These are phyloP conservation scores for Penicillium verrucosum DNA, from an alignment of 2,329 filamentous ascomycete species.

Conservation along the genomic window DNA sequence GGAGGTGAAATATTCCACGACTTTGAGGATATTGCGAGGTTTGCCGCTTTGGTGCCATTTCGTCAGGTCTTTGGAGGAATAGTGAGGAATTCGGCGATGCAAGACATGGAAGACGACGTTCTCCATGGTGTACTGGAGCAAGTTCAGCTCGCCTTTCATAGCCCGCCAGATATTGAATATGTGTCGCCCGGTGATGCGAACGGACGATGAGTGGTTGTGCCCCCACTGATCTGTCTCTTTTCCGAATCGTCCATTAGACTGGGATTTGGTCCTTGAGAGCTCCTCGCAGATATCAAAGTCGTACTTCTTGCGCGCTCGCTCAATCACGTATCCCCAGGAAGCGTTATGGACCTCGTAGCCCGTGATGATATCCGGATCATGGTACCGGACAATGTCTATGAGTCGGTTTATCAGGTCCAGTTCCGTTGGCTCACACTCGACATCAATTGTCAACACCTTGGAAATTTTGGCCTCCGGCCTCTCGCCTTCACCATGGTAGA, in stretches of 20 bases:
- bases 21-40: constrained; percentile 66
- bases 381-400: constrained; percentile 75
- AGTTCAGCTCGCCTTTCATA: constrained; percentile 86
- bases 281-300: constrained; percentile 90
- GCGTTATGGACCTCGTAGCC: constrained; percentile 91
- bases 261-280: constrained; percentile 80
- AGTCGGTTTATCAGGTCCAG: constrained; percentile 81
- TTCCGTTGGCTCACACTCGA: constrained; percentile 74
- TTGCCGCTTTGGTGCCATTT: constrained; percentile 72
- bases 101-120: constrained; percentile 91
- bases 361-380: constrained; percentile 89
- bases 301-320: constrained; percentile 79
- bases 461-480: constrained; percentile 59
- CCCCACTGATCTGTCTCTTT: constrained; percentile 89
- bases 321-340: constrained; percentile 95
- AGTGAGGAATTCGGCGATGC: constrained; percentile 83
- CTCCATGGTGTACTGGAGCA: constrained; percentile 94
- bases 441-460: constrained; percentile 59
- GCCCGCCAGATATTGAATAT: constrained; percentile 97
- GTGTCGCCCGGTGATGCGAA: constrained; percentile 87
- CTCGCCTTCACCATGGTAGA: constrained; percentile 66
- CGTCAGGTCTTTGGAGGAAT: constrained; percentile 74
- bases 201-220: constrained; percentile 88
- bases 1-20: constrained; percentile 72
- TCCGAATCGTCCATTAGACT: constrained; percentile 78